Base-by-base conservation (phyloP, 768 basidiomycete genomes). In the Pholiota molesta region DNA sequence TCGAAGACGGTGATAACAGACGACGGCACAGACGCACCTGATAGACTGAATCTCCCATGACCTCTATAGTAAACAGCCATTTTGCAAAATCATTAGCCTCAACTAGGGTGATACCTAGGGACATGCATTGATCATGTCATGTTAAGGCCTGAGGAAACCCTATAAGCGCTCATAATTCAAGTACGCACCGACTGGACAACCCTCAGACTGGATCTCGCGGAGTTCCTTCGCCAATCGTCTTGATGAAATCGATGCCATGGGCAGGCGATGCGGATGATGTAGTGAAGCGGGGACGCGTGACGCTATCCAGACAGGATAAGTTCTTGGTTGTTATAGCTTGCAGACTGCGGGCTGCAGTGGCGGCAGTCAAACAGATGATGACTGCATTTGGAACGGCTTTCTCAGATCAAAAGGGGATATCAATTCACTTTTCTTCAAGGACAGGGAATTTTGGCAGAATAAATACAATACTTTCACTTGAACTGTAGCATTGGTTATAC, bases 11-110 rank as follows among this genome's bases (percentile, higher is more conserved):
- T 49, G 19, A 49, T 10, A 26, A 26, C 23, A 21, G 19, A 31
- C 31, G 31, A 31, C 21, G 47, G 23, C 23, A 13, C 19, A 8
- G 14, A 62, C 75, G 57, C 68, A 89, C 94, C 79, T 86, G 71
- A 77, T 92, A 96, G 64, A 90, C 71, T 45, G 88, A 90, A 59
- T 95, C 90, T 23, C 94, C 94, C 79, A 94, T 83, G 56, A 95
- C 89, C 72, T 92, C 86, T 69, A 95, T 86, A 2, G 87, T 83
- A 70, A 95, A 86, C 68, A 80, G 73, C 94, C 94, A 95, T 29
- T 82, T 87, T 65, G 82, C 75, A 67, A 94, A 88, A 76, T 94
- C 87, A 57, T 94, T 90, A 4, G 92, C 91, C 57, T 83, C 81
- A 44, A 91, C 68, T 26, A 95, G 81, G 60, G 77, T 83, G 67